Evolutionary conservation across 768 basidiomycete species (phyloP), one percentile per base, ranked within the genome.

Genomic region (Mycena galopus): DNA sequence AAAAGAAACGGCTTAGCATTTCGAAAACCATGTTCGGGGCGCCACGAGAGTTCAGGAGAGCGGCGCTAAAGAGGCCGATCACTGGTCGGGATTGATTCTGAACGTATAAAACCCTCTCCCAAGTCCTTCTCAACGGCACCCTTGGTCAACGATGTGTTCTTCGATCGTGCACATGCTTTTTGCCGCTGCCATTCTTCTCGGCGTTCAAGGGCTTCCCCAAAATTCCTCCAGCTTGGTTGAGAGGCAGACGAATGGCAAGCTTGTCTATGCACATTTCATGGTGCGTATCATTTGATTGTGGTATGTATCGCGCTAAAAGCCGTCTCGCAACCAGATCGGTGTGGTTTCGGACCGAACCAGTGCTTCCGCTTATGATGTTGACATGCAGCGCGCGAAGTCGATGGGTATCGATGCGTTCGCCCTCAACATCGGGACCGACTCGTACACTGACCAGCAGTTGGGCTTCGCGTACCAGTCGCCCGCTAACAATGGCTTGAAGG

Each of bases 341-440:
- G 56, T 77, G 16, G 67, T 71, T 1, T 73, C 76, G 3, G 47
- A 73, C 56, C 62, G 76, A 29, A 70, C 35, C 4, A 75, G 65
- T 27, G 69, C 76, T 21, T 30, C 72, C 9, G 75, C 57, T 25
- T 77, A 58, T 33, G 75, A 77, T 50, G 56, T 23, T 37, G 77
- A 77, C 59, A 77, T 76, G 75, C 33, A 55, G 23, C 73, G 71
- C 44, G 77, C 77, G n/a, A 76, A 74, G 53, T 70, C 70, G 4
- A n/a, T 67, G 33, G 77, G 75, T 21, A 77, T 78, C 47, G 85
- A 87, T 61, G 87, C 82, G 8, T 87, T 88, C 69, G 85, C 86
- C 4, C 78, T 87, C 35, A 87, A 88, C 78, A 77, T 86, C 61
- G 86, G 86, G 35, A 78, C 77, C 30, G 85, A 86, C 73, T 59